Conservation (phyloP, 805 yeast genomes). For the Cyberlindnera saturnus region DNA sequence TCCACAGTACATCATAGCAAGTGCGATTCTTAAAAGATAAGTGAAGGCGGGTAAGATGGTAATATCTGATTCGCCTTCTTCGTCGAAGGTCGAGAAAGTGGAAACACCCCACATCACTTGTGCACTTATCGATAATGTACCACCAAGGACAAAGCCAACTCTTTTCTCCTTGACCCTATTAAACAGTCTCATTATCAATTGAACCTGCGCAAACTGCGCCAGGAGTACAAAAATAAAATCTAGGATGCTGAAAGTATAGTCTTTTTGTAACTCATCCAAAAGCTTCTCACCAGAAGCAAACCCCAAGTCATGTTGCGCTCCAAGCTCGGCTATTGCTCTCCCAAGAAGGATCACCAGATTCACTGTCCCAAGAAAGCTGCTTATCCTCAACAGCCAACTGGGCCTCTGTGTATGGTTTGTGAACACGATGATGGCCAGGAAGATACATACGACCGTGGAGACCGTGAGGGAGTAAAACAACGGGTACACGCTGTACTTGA, state of each 20-base stretch:
- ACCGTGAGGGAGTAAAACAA: slow-evolving; percentile 56
- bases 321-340: slow-evolving; percentile 39
- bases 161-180: slow-evolving; percentile 64
- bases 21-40: slow-evolving; percentile 65
- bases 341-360: slow-evolving; percentile 48
- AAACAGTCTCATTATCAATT: slow-evolving; percentile 61
- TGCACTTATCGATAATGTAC: slow-evolving; percentile 43
- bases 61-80: slow-evolving; percentile 28
- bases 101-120: slow-evolving; percentile 70
- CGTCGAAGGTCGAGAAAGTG: slow-evolving; percentile 34
- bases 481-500: slow-evolving; percentile 53
- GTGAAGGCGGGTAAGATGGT: slow-evolving; percentile 68
- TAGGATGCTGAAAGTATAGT: slow-evolving; percentile 43
- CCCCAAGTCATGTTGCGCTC: slow-evolving; percentile 36
- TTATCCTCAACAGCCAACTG: slow-evolving; percentile 41
- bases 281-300: slow-evolving; percentile 38
- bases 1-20: slow-evolving; percentile 62
- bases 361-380: slow-evolving; percentile 47
- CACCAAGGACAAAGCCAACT: slow-evolving; percentile 53
- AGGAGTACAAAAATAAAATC: slow-evolving; percentile 54
- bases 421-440: slow-evolving; percentile 55
- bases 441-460: slow-evolving; percentile 59
- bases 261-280: slow-evolving; percentile 36
- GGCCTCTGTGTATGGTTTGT: slow-evolving; percentile 63
- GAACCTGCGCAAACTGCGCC: slow-evolving; percentile 64